Base-by-base conservation (phyloP, 2,329 filamentous ascomycete genomes). In the Diaporthe nobilis region DNA sequence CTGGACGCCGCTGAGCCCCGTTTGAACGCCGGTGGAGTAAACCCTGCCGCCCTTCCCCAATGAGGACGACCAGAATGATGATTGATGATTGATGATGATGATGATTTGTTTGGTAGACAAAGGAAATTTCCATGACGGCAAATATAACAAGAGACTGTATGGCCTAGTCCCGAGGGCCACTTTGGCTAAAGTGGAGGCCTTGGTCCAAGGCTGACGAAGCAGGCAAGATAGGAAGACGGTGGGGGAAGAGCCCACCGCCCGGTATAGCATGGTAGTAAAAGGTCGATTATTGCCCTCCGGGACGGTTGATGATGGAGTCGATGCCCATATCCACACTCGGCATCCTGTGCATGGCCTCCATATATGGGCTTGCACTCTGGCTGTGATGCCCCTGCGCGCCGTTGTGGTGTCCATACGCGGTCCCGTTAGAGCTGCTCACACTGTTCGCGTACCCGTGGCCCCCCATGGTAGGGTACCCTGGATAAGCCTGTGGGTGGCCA, bases 311-410 rank as follows among this genome's bases (percentile, higher is more conserved):
- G 75, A 92, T 88, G 70, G 88, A 85, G 71, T 88, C 88, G 79
- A 92, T 92, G 34, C 89, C 90, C 90, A 92, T 92, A 79, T 92
- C 90, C 67, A 88, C 87, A 77, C 88, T 89, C 8, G 90, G 85
- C 73, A 91, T 84, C 57, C 90, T 83, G 78, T 87, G 86, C 12
- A 84, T 83, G 77, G 86, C 84, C 67, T 81, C 83, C 83, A 89
- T 81, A 75, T 90, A 90, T 4, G 88, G 87, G 75, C 88, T 88
- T 39, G 82, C 83, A 15, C 84, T 84, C 77, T 86, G 84, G 71
- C 83, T 81, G 72, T 81, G 80, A 28, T 81, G 81, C 34, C 77
- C 78, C 72, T 80, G 79, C 68, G 74, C 77, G 65, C 78, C 80
- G 68, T 77, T 81, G 72, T 86, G 83, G 28, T 77, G 76, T 34